phyloP scores from a whole-genome alignment of 2,329 filamentous ascomycete species.

The Paramyrothecium sp. region DNA sequence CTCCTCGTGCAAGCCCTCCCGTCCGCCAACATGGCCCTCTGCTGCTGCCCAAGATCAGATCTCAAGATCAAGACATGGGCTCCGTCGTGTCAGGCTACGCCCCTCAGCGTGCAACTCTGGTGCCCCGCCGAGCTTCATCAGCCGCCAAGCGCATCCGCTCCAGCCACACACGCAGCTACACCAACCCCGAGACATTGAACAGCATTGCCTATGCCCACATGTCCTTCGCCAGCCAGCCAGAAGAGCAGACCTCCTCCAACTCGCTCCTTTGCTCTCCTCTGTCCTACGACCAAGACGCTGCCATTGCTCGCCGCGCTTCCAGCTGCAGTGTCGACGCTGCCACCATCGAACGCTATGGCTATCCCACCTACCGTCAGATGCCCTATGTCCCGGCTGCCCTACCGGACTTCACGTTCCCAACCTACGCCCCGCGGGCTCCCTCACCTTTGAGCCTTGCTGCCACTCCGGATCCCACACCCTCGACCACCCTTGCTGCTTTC shows the following conservation, averaged over 20 bases:
- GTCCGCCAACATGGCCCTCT: conserved; percentile 77
- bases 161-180: conserved; percentile 57
- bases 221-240: conserved; percentile 36
- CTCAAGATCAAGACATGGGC: conserved; percentile 76
- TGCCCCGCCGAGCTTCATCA: conserved; percentile 11
- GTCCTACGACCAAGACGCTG: conserved; percentile 44
- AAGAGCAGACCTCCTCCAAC: conserved; percentile 22
- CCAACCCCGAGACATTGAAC: conserved; percentile 57
- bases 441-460: conserved; percentile 41
- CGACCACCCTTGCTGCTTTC: conserved; percentile 74
- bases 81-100: conserved; percentile 40
- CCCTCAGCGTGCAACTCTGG: conserved; percentile 29
- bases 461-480: conserved; percentile 44
- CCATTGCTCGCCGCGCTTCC: conserved; percentile 56
- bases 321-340: conserved; percentile 66
- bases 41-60: conserved; percentile 80
- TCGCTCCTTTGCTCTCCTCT: conserved; percentile 69
- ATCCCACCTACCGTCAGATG: conserved; percentile 80
- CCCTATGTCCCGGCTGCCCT: conserved; percentile 39
- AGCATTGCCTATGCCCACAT: conserved; percentile 32
- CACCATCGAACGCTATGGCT: conserved; percentile 69
- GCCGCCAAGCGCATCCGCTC: conserved; percentile 33
- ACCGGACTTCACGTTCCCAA: conserved; percentile 42
- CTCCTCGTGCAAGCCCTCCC: conserved; percentile 63
- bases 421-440: conserved; percentile 44